A percentile compares a stretch with the other conserved stretches of the same genome.
Conservation (phyloP, 495 filamentous ascomycete species). For the Penicillium daleae region DNA sequence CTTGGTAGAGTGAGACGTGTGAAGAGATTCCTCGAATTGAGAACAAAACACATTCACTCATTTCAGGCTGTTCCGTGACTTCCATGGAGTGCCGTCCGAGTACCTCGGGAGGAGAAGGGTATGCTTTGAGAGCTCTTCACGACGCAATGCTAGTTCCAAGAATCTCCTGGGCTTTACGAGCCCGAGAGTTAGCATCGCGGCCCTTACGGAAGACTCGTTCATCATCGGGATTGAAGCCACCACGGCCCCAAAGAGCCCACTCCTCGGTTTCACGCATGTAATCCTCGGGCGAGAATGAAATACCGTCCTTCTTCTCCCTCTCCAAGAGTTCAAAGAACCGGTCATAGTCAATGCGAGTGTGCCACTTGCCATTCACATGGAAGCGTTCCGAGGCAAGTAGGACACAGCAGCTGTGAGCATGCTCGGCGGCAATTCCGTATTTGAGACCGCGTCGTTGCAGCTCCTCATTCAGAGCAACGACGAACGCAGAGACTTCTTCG, state of each 20-base stretch:
- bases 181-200: conserved; percentile 40
- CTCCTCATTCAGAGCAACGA: conserved; percentile 67
- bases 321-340: conserved; percentile 86
- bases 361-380: conserved; percentile 75
- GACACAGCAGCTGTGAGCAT: conserved; percentile 91
- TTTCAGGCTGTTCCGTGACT: not conserved
- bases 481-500: conserved; percentile 81
- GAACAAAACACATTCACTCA: not conserved
- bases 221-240: conserved; percentile 92
- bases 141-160: not conserved
- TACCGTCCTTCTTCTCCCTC: conserved; percentile 58
- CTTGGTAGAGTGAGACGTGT: not conserved
- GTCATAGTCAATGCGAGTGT: conserved; percentile 87
- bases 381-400: conserved; percentile 82
- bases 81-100: not conserved
- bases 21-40: not conserved
- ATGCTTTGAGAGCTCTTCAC: not conserved
- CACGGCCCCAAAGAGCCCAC: conserved; percentile 93
- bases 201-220: conserved; percentile 80
- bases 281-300: conserved; percentile 79
- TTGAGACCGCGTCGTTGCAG: conserved; percentile 67
- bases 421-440: conserved; percentile 93
- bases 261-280: conserved; percentile 87
- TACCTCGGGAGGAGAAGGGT: not conserved
- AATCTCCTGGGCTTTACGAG: conserved; percentile 10